Percentiles rank a stretch among this genome's conserved stretches.
These are phyloP conservation scores for Neurospora tetraspora DNA, from an alignment of 495 filamentous ascomycete genomes.

Conservation along the genomic window DNA sequence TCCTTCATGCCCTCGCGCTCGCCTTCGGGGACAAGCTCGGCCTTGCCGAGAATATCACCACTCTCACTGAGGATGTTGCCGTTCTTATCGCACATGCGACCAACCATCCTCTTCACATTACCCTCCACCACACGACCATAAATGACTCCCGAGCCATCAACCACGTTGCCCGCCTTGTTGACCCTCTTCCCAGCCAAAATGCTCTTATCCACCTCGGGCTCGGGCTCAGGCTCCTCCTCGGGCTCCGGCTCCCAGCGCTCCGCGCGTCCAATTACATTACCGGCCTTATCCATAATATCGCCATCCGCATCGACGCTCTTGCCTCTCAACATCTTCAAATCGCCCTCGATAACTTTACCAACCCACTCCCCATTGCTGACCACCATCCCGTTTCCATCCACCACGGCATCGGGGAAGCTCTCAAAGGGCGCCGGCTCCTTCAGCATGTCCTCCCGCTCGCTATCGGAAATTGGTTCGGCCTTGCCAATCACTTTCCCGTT, in stretches of 20 bases:
- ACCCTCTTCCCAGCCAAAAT: constrained; percentile 70
- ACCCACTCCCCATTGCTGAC: constrained; percentile 60
- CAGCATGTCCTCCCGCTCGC: constrained; percentile 52
- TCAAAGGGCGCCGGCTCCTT: constrained; percentile 65
- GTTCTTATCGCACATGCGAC: constrained; percentile 71
- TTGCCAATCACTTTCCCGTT: constrained; percentile 62
- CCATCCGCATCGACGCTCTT: constrained; percentile 73
- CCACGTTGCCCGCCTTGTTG: constrained; percentile 78
- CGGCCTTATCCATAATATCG: constrained; percentile 70
- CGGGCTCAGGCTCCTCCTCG: constrained; percentile 39
- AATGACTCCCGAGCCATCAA: constrained; percentile 63
- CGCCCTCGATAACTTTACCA: constrained; percentile 66
- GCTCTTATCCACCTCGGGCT: constrained; percentile 49
- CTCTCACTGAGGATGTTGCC: constrained; percentile 74
- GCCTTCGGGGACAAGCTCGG: constrained; percentile 67
- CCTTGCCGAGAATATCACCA: constrained; percentile 67
- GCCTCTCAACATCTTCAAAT: constrained; percentile 63
- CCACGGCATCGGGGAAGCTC: constrained; percentile 57
- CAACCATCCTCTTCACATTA: constrained; percentile 56
- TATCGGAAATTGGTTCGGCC: constrained; percentile 61
- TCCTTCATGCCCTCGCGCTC: constrained; percentile 59
- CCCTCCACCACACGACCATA: constrained; percentile 69
- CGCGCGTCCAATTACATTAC: constrained; percentile 70
- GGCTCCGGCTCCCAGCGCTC: constrained; percentile 68
- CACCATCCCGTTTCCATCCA: constrained; percentile 61